Percentiles rank a stretch among this genome's conserved stretches.
Conservation (phyloP, 371 early-diverging fungal genomes). For the Vairimorpha apis region DNA sequence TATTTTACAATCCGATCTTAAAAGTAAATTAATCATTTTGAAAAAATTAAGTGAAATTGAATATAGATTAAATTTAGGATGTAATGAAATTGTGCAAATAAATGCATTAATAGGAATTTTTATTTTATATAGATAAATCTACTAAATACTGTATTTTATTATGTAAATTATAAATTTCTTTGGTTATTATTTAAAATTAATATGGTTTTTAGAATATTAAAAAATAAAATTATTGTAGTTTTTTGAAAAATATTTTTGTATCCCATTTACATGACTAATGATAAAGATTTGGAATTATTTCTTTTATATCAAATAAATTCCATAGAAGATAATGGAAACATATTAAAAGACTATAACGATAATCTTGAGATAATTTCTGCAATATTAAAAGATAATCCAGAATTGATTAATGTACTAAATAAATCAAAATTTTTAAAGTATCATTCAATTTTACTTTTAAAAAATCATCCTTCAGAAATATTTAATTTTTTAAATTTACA, state of each 20-base stretch:
- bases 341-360: not conserved
- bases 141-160: too few relatives aligned
- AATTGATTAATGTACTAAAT: not conserved
- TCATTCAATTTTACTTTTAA: not conserved
- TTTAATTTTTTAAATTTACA: constrained; percentile 2
- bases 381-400: constrained; percentile 2
- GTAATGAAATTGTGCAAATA: constrained; percentile 59
- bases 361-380: constrained; percentile 2
- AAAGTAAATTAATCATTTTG: constrained; percentile 50
- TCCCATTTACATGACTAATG: not conserved
- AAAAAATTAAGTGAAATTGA: constrained; percentile 57
- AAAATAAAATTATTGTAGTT: not conserved
- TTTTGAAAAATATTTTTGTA: not conserved
- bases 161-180: too few relatives aligned
- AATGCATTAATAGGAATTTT: constrained; percentile 54
- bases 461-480: not conserved
- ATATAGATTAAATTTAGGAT: constrained; percentile 51
- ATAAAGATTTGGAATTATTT: not conserved
- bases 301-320: not conserved
- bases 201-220: not conserved
- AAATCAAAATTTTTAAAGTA: constrained; percentile 14
- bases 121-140: constrained; percentile 34
- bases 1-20: constrained; percentile 25
- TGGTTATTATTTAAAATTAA: too few relatives aligned
- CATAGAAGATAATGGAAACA: not conserved